These are phyloP conservation scores for Curvularia verruculosa DNA, from an alignment of 2,329 filamentous ascomycete genomes.

Conservation along the genomic window DNA sequence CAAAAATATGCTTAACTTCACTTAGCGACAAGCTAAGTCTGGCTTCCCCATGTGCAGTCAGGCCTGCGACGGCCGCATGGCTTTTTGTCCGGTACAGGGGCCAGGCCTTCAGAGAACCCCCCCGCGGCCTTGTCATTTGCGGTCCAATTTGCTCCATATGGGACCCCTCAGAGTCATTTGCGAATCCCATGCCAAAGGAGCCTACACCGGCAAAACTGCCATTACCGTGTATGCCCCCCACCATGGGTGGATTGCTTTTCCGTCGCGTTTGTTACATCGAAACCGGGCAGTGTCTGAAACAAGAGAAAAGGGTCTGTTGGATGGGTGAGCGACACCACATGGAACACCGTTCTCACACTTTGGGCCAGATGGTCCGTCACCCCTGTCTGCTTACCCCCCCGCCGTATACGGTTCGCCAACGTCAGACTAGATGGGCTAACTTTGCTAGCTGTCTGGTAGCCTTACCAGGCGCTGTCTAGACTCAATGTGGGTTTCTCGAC, in stretches of 20 bases:
- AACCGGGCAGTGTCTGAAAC: neutral
- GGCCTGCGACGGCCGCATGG: neutral
- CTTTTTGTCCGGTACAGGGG: neutral
- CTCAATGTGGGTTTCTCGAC: constrained; percentile 1
- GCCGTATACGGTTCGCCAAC: neutral
- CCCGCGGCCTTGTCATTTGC: neutral
- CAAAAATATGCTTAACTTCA: constrained; percentile 9
- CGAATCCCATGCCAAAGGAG: neutral
- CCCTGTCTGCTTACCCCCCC: neutral
- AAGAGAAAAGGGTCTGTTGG: neutral
- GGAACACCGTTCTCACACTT: neutral
- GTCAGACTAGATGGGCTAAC: neutral
- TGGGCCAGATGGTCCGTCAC: neutral
- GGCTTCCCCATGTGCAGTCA: constrained; percentile 3
- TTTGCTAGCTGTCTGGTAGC: neutral
- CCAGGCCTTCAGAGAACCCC: neutral
- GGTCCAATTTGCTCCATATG: neutral
- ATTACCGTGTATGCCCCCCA: neutral
- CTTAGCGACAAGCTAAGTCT: constrained; percentile 15
- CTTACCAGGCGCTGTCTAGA: neutral
- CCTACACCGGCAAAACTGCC: neutral
- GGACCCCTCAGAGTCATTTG: neutral
- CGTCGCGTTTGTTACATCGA: neutral
- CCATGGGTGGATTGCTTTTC: constrained; percentile 2
- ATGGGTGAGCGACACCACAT: neutral